Conservation (phyloP, 106 monocot species). For the Dactylorhiza incarnata region DNA sequence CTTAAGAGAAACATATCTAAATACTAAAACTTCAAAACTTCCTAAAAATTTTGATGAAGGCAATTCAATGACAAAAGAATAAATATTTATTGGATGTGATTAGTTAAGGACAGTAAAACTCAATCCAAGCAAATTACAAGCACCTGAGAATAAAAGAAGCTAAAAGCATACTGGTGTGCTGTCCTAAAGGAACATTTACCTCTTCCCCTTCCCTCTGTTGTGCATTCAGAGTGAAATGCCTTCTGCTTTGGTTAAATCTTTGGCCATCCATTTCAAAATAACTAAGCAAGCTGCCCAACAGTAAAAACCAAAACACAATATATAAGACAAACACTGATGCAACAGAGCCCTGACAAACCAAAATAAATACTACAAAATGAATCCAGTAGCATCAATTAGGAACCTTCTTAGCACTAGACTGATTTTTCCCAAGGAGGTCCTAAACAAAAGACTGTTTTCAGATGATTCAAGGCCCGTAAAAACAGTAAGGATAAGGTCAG, state of each 20-base stretch:
- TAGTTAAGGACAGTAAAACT: background rate
- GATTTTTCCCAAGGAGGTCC: background rate
- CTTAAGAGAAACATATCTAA: too few species aligned
- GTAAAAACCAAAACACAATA: background rate
- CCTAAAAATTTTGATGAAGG: too few species aligned
- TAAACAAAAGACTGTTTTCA: background rate
- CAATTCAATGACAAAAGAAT: too few species aligned
- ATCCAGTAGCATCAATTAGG: background rate
- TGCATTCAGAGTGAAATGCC: background rate
- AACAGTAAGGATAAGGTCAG: background rate
- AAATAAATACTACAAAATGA: background rate
- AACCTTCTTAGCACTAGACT: background rate
- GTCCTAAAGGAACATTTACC: background rate
- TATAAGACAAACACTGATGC: background rate
- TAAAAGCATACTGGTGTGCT: background rate
- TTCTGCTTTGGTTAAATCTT: background rate
- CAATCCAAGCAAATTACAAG: background rate
- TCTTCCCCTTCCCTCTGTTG: background rate
- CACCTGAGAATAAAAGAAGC: background rate
- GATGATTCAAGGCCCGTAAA: background rate
- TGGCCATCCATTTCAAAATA: conserved; percentile 9
- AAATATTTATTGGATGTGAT: too few species aligned
- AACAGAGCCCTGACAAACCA: background rate
- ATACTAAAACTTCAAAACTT: too few species aligned
- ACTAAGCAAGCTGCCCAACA: background rate